phyloP scores from a whole-genome alignment of 192 early-diverging fungal species.

The Coemansia sp. region DNA sequence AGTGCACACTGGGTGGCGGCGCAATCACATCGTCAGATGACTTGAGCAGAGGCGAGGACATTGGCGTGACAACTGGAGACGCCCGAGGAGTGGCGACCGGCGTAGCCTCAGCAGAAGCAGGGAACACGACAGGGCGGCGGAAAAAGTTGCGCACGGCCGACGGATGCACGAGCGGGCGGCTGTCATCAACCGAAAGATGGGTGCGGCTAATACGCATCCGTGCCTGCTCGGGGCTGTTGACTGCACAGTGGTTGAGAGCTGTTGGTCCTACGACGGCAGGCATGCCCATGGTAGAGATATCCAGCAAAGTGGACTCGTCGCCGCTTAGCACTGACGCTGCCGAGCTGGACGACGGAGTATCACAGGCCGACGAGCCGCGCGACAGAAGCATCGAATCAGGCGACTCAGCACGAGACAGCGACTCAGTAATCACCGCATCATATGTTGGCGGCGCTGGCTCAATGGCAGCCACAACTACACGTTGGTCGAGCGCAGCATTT shows the following conservation, averaged over 20 bases:
- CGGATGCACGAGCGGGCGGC: conserved; percentile 30
- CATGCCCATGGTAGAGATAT: conserved; percentile 5
- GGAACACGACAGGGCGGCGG: conserved; percentile 40
- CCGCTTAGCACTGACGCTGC: conserved; percentile 13
- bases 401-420: conserved; percentile 9
- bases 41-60: conserved; percentile 28
- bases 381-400: neutral
- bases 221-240: neutral
- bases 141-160: conserved; percentile 31
- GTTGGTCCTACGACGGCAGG: neutral
- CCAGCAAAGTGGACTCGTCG: conserved; percentile 6
- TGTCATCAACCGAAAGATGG: conserved; percentile 18
- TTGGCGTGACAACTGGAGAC: conserved; percentile 28
- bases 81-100: conserved; percentile 25
- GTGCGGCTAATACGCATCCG: conserved; percentile 18
- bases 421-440: conserved; percentile 26
- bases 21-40: conserved; percentile 14
- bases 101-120: conserved; percentile 42
- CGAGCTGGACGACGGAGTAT: conserved; percentile 7
- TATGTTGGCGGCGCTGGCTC: conserved; percentile 45
- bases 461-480: conserved; percentile 20
- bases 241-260: neutral
- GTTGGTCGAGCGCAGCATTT: conserved; percentile 38
- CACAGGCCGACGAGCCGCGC: neutral
- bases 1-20: neutral